Evolutionary conservation across 495 filamentous ascomycete genomes (phyloP), one percentile per base, ranked within the genome.

Genomic region (Alectoria sarmentosa): DNA sequence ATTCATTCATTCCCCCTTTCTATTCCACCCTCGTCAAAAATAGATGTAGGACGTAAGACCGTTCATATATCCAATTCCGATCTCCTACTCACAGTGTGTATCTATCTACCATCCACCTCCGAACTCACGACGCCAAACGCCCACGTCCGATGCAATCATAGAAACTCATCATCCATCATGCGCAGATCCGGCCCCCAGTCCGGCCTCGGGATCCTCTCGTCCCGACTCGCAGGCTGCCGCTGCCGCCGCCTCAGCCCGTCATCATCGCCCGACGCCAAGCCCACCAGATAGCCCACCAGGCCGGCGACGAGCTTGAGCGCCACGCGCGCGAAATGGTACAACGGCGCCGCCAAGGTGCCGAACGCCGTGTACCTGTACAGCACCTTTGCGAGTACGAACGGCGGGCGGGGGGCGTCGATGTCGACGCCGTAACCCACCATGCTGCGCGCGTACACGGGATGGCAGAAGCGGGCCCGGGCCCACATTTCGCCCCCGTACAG

Each of bases 401-500:
- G 80, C 56, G 78, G 81, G 1, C 69, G 44, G 0, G 81, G 81
- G 23, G 79, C 78, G 62, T 80, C 69, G 13, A 78, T 75, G 30
- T 70, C 73, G 1, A 82, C 71, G 52, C 81, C 81, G 57, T 81
- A 79, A 11, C 78, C 82, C 19, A 69, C 73, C 26, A 76, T 71
- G 9, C 69, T 30, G n/a, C 69, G 71, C 1, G 85, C 75, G 67
- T 82, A 63, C 44, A 75, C 66, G 0, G 85, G 81, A 60, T 85
- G 84, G 73, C 83, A 86, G 73, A 83, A 90, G n/a, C 75, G 70
- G 52, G 76, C 78, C 69, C 83, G 26, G 1, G 66, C 66, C 60
- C 60, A 66, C 5, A 79, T 80, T 69, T 92, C 89, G 19, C 79
- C 74, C 39, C 82, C 66, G 60, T 82, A 86, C 83, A 86, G 89